These are phyloP conservation scores for Leptoxyphium fumago DNA, from an alignment of 2,329 filamentous ascomycete genomes.

Conservation along the genomic window DNA sequence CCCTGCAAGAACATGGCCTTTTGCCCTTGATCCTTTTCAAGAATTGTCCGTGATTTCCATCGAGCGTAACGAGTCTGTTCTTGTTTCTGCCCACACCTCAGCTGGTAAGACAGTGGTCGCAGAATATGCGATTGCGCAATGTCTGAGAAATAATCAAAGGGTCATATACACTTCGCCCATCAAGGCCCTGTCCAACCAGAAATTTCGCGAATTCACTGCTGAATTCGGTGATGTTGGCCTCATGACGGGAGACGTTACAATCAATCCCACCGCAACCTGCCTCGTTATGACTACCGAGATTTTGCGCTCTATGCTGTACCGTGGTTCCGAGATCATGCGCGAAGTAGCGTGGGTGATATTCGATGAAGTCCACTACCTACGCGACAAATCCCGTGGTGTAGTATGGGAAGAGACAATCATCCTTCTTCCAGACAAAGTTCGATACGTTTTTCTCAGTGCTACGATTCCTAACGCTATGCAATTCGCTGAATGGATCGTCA, in stretches of 20 bases:
- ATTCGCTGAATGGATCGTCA: conserved; percentile 97
- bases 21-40: conserved; percentile 95
- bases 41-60: conserved; percentile 89
- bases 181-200: conserved; percentile 97
- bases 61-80: conserved; percentile 85
- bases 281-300: conserved; percentile 99
- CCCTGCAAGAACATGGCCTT: conserved; percentile 71
- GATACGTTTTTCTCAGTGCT: conserved; percentile 94
- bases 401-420: conserved; percentile 99
- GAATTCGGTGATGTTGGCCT: conserved; percentile 94
- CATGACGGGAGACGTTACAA: conserved; percentile 98
- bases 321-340: conserved; percentile 97
- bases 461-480: conserved; percentile 99
- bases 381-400: conserved; percentile 82
- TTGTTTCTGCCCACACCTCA: conserved; percentile 94
- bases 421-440: conserved; percentile 90
- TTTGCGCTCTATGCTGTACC: conserved; percentile 94
- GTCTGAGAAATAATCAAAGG: conserved; percentile 89
- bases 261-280: conserved; percentile 95
- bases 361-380: conserved; percentile 97
- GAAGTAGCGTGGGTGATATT: conserved; percentile 98
- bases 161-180: conserved; percentile 99
- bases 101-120: conserved; percentile 97
- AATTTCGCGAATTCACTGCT: conserved; percentile 89
- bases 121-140: conserved; percentile 95